Conservation (phyloP, 176 grass and related monocot species). For the Panicum miliaceum region DNA sequence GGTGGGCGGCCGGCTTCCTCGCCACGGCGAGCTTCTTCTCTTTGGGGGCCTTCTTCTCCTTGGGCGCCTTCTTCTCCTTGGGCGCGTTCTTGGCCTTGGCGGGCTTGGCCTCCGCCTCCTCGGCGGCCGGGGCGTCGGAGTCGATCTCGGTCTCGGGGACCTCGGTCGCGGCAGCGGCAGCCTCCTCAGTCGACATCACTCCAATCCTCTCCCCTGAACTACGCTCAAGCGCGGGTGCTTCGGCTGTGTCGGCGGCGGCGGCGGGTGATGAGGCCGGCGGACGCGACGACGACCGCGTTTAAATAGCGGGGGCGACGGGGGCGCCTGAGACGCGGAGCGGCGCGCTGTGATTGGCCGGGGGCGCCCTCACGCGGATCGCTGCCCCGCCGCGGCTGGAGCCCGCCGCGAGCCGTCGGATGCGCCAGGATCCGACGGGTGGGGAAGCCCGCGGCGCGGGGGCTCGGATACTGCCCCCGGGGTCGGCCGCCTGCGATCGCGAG, state of each 20-base stretch:
- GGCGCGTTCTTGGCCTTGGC: background rate
- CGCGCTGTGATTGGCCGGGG: slow-evolving; percentile 47
- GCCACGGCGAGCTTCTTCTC: slow-evolving; percentile 49
- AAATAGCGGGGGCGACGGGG: slow-evolving; percentile 41
- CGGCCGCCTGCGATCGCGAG: background rate
- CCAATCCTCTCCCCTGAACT: background rate
- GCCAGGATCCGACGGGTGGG: background rate
- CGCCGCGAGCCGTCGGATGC: slow-evolving; percentile 43
- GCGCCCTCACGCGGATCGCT: slow-evolving; percentile 56
- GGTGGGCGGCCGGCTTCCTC: slow-evolving; percentile 61
- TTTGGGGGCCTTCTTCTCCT: slow-evolving; percentile 23
- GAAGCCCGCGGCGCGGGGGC: background rate
- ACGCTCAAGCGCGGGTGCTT: background rate
- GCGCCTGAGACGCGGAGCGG: background rate
- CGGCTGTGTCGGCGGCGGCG: background rate
- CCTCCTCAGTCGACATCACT: slow-evolving; percentile 47
- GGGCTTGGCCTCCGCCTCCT: background rate
- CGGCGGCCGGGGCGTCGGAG: slow-evolving; percentile 5
- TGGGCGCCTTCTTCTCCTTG: slow-evolving; percentile 6
- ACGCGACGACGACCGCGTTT: slow-evolving; percentile 25
- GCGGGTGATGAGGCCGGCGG: background rate
- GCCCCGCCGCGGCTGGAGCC: background rate
- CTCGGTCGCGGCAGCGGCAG: background rate
- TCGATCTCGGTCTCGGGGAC: background rate
- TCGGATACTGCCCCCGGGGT: slow-evolving; percentile 6